phyloP scores from a whole-genome alignment of 441 rosid species.

The Corymbia calophylla region DNA sequence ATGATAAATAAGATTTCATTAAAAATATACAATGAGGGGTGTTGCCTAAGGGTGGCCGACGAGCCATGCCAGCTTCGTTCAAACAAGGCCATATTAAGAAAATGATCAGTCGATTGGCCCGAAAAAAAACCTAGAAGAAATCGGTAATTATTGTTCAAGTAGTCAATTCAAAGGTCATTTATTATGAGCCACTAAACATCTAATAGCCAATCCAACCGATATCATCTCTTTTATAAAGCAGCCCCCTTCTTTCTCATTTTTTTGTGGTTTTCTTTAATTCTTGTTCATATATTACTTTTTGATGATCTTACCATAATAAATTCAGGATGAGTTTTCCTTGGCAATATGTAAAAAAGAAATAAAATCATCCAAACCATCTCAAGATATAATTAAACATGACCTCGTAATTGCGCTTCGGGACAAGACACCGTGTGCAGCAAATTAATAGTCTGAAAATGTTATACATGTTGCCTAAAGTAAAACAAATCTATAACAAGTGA shows the following conservation, averaged over 20 bases:
- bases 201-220: no score
- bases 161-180: neutral
- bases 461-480: neutral
- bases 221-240: neutral
- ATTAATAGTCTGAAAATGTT: neutral
- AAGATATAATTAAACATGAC: neutral
- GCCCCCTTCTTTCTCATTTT: neutral
- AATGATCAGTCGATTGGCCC: accelerated
- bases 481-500: neutral
- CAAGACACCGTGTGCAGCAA: neutral
- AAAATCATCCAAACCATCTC: neutral
- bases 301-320: neutral
- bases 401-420: neutral
- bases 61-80: neutral
- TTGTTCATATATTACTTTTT: neutral
- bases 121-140: neutral
- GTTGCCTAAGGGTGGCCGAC: neutral
- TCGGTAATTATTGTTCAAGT: neutral
- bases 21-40: no score
- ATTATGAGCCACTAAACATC: no score
- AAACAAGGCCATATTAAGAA: neutral
- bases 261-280: neutral
- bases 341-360: neutral
- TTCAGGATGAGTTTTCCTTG: neutral
- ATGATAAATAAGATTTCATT: neutral